Base-by-base conservation (phyloP, 2,329 filamentous ascomycete species). In the Colletotrichum filicis region DNA sequence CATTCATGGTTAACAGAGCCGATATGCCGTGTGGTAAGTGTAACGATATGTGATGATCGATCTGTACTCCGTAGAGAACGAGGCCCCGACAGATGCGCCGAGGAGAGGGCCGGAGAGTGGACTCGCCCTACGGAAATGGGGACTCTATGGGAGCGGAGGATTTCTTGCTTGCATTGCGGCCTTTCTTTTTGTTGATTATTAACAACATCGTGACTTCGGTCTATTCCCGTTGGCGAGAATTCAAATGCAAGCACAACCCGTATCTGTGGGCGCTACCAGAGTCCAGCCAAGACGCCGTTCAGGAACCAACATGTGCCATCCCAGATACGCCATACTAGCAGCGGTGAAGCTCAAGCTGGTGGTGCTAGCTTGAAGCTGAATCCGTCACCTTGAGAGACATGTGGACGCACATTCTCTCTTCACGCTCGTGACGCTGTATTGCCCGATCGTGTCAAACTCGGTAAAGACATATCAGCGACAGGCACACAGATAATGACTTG, bases 231-330 rank as follows among this genome's bases (percentile, higher is more conserved):
- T 53, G n/a, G 11, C 19, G 37, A 24, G 26, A 7, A 42, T 7
- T 5, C 42, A 30, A 35, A 2, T 12, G 28, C 28, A 35, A 35
- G 28, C 60, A 53, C 49, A 30, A 24, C 37, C 52, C 52, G 24
- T 49, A 55, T 46, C 53, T 16, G 16, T 9, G 53, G 37, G 46
- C 16, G 49, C 66, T 32, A 63, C 26, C 49, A 63, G 58, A 64
- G 30, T 28, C 59, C 14, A 24, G 53, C 69, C 53, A 55, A 60
- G 65, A 68, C 65, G 46, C 53, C 42, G 6, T 64, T 32, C 60
- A 65, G 52, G 67, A 52, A 69, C 60, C 35, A 58, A 24, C 37
- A 30, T 49, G 42, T 49, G 16, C 30, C 55, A 66, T 37, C 37
- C 32, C 12, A 49, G 30, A 22, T 46, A 46, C 30, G 16, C n/a